Evolutionary conservation across 768 basidiomycete genomes (phyloP).

Genomic region (Obba rivulosa): DNA sequence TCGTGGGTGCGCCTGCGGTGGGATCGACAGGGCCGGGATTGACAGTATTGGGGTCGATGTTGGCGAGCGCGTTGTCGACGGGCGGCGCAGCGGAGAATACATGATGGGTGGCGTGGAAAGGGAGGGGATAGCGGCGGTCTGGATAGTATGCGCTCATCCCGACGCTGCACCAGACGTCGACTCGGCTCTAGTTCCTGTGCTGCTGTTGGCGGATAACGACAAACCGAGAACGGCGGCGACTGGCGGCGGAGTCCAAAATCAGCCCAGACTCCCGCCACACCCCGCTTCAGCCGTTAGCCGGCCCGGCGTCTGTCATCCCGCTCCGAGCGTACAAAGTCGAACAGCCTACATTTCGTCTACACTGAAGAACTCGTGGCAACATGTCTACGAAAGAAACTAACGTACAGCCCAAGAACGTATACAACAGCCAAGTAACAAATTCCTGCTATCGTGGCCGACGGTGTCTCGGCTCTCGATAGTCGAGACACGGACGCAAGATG

Average conservation of each 20-base stretch:
- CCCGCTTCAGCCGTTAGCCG: too few relatives aligned
- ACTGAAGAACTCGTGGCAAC: too few relatives aligned
- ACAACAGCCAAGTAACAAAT: too few relatives aligned
- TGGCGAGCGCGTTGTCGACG: neutral
- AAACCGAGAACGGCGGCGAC: neutral
- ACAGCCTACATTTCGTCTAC: too few relatives aligned
- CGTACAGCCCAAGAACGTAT: too few relatives aligned
- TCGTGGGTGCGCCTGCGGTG: neutral
- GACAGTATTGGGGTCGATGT: neutral
- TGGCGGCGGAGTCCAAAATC: slow-evolving; percentile 1
- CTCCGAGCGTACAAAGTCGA: too few relatives aligned
- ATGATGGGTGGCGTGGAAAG: slow-evolving; percentile 3
- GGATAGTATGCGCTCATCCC: slow-evolving; percentile 16
- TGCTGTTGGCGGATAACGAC: neutral
- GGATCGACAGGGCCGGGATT: neutral
- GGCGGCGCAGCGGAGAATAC: neutral
- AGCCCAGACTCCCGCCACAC: neutral
- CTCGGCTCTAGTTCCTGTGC: neutral
- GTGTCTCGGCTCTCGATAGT: too few relatives aligned
- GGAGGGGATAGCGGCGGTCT: slow-evolving; percentile 8
- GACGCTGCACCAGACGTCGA: slow-evolving; percentile 2
- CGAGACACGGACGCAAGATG: too few relatives aligned
- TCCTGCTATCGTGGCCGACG: too few relatives aligned
- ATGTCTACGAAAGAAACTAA: too few relatives aligned
- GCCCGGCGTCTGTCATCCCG: too few relatives aligned